Percentiles rank a stretch among this genome's conserved stretches.
phyloP scores from a whole-genome alignment of 495 filamentous ascomycete genomes.

The Penicillium paradoxum region DNA sequence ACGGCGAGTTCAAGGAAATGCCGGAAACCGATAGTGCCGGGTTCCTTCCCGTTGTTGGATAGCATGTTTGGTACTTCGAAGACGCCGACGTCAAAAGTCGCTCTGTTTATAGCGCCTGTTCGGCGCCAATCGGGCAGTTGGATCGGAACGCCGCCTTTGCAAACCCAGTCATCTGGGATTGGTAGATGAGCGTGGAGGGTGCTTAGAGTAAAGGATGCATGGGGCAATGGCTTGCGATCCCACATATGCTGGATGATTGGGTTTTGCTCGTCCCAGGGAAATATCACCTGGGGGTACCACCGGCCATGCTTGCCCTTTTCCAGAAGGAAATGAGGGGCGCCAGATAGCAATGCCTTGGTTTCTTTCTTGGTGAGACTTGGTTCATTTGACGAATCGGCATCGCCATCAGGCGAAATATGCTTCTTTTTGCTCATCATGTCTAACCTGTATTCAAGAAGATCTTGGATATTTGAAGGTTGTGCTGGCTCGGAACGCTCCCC shows the following conservation, averaged over 20 bases:
- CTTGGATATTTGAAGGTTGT: conserved; percentile 30
- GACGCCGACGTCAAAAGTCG: conserved; percentile 53
- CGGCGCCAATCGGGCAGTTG: conserved; percentile 24
- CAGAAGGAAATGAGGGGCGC: conserved; percentile 68
- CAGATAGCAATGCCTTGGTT: conserved; percentile 66
- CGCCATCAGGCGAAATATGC: neutral
- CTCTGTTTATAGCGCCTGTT: conserved; percentile 34
- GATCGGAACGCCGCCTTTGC: conserved; percentile 28
- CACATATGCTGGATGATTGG: conserved; percentile 56
- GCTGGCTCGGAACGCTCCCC: conserved; percentile 19
- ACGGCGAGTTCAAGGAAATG: conserved; percentile 66
- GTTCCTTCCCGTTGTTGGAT: conserved; percentile 62
- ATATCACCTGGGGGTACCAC: conserved; percentile 60
- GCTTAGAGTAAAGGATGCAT: conserved; percentile 44
- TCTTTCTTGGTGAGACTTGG: conserved; percentile 51
- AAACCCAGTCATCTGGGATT: conserved; percentile 33
- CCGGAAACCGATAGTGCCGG: conserved; percentile 69
- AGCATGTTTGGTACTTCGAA: conserved; percentile 70
- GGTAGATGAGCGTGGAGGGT: conserved; percentile 46
- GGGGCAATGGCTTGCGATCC: conserved; percentile 47
- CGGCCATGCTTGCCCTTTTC: conserved; percentile 47
- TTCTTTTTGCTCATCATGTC: conserved; percentile 5
- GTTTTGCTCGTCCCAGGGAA: conserved; percentile 62
- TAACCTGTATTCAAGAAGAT: conserved; percentile 24
- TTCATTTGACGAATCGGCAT: neutral